Percentiles rank a stretch among this genome's conserved stretches.
These are phyloP conservation scores for Rhynchospora tenuis DNA, from an alignment of 176 grass and related monocot genomes.

Conservation along the genomic window DNA sequence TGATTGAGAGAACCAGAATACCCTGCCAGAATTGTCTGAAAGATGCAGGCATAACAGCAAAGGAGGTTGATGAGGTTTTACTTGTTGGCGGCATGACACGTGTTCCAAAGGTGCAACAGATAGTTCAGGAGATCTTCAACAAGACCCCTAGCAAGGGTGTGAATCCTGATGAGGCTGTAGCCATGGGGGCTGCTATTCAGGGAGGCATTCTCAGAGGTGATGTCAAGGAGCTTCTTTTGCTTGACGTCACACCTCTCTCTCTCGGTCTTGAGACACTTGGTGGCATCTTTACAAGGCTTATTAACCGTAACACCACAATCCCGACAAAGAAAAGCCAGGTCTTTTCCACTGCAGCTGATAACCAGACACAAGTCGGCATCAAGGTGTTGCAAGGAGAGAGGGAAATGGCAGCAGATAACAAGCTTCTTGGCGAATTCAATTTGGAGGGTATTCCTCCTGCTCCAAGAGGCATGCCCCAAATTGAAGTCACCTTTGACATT, in stretches of 20 bases:
- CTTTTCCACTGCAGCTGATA: conserved; percentile 89
- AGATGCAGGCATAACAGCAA: conserved; percentile 79
- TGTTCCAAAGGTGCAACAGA: conserved; percentile 89
- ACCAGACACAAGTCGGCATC: conserved; percentile 80
- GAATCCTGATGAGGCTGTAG: conserved; percentile 96
- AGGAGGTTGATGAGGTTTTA: conserved; percentile 92
- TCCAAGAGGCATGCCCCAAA: conserved; percentile 82
- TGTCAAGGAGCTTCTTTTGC: conserved; percentile 96
- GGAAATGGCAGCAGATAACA: conserved; percentile 92
- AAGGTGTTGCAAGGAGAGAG: conserved; percentile 98
- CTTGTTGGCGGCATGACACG: conserved; percentile 98
- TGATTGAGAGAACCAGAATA: conserved; percentile 83
- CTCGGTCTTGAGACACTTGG: conserved; percentile 95
- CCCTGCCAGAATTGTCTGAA: conserved; percentile 84
- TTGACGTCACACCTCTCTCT: conserved; percentile 92
- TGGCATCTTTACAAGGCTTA: conserved; percentile 95
- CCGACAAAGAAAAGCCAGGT: conserved; percentile 96
- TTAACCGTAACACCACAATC: conserved; percentile 93
- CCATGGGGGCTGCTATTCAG: conserved; percentile 88
- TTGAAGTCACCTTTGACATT: conserved; percentile 91
- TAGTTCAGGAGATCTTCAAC: conserved; percentile 82
- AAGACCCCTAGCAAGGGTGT: conserved; percentile 94
- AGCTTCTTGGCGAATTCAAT: conserved; percentile 93
- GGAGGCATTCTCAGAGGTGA: conserved; percentile 95
- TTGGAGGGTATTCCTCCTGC: conserved; percentile 89